A percentile compares a stretch with the other conserved stretches of the same genome.
Conservation (phyloP, 2,329 filamentous ascomycete species). For the Didymella segeticola region DNA sequence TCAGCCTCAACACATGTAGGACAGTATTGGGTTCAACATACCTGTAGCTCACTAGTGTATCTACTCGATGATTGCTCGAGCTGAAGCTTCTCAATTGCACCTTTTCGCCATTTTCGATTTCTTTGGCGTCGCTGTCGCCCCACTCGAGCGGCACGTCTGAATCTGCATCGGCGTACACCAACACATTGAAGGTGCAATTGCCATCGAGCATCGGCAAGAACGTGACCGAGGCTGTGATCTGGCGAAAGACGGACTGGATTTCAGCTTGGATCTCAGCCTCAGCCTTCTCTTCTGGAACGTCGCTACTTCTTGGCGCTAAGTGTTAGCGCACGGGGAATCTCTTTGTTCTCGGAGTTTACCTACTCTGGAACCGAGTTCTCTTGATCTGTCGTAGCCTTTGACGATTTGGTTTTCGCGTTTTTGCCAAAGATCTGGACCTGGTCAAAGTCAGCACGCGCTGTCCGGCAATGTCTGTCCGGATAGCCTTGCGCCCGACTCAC, state of each 20-base stretch:
- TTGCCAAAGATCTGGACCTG: constrained; percentile 66
- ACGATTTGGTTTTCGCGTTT: constrained; percentile 56
- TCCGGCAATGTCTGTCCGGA: constrained; percentile 43
- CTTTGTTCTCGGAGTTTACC: constrained; percentile 25
- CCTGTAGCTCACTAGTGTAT: constrained; percentile 94
- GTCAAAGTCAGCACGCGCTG: constrained; percentile 32
- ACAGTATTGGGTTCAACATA: constrained; percentile 28
- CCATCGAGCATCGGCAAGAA: constrained; percentile 93
- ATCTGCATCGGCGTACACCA: constrained; percentile 96
- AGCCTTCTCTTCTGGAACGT: constrained; percentile 71
- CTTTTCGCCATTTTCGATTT: constrained; percentile 92
- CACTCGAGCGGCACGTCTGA: constrained; percentile 97
- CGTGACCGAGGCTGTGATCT: constrained; percentile 97
- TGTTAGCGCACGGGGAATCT: background rate
- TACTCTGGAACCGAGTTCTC: constrained; percentile 71
- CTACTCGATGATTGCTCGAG: constrained; percentile 90
- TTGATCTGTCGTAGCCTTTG: constrained; percentile 64
- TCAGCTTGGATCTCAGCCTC: constrained; percentile 94
- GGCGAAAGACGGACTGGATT: constrained; percentile 95
- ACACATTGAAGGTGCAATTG: constrained; percentile 97
- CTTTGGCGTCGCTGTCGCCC: constrained; percentile 97
- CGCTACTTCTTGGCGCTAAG: constrained; percentile 37
- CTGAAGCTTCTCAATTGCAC: constrained; percentile 96
- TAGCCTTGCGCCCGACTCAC: constrained; percentile 56
- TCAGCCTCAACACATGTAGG: constrained; percentile 21